Base-by-base conservation (phyloP, 495 filamentous ascomycete genomes). In the Hypoxylon crocopeplum region DNA sequence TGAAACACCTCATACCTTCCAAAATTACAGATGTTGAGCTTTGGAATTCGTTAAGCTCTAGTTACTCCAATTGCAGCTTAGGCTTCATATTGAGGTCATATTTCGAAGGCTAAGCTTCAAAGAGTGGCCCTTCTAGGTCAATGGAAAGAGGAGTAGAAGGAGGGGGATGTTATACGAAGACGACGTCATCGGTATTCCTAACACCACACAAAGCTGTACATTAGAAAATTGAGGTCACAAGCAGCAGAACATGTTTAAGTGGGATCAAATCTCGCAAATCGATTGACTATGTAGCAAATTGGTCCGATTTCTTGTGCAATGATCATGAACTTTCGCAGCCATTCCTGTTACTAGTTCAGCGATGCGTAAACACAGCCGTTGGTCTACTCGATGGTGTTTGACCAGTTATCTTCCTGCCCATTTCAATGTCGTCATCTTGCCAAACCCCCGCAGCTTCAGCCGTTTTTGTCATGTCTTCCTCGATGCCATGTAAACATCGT, bases 301-400 rank as follows among this genome's bases (percentile, higher is more conserved):
- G 44, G 59, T 47, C 49, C 32, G 47, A 54, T 70, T 65, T 54
- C 38, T 57, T 56, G 22, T 38, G 52, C 56, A 61, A 46, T 64
- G 48, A 50, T 65, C 56, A 56, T 47, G 61, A 51, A 59, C 49
- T 21, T 49, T 39, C 27, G 25, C 32, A 51, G 44, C 16, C 13
- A 46, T 33, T 39, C 24, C 42, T 44, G 40, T 45, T 21, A 30
- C 33, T 40, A n/a, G 48, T 52, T 56, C 51, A 20, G 53, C 49
- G 44, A 56, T 59, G 56, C 42, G 52, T 67, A 67, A 66, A 71
- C 66, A 68, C 55, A 55, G 34, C 32, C 30, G 1, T 45, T 48
- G 44, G 44, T 64, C 61, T 59, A 64, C 66, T 71, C 68, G 68
- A 71, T 62, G 40, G 54, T 69, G 51, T 37, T 71, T 71, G 66